phyloP scores from a whole-genome alignment of 2,329 filamentous ascomycete genomes.

The Achaetomium macrosporum region DNA sequence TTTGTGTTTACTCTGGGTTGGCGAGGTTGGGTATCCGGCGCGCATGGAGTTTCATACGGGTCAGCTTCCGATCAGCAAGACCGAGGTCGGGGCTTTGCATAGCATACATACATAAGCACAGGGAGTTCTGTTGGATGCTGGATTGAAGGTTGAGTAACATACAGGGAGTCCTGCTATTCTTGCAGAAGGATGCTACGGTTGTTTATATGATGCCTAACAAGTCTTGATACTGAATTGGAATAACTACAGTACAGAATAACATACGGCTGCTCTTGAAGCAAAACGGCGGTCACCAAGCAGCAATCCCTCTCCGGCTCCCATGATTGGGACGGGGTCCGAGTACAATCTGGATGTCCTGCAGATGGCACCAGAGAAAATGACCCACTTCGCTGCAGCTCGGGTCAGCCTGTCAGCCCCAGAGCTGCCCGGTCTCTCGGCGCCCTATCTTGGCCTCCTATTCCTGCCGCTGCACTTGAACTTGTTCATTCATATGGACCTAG shows the following conservation, averaged over 20 bases:
- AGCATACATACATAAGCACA: neutral
- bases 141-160: neutral
- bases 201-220: no score
- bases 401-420: neutral
- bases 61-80: neutral
- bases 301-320: no score
- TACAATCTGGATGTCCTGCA: neutral
- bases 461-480: no score
- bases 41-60: slow-evolving; percentile 1
- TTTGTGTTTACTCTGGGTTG: slow-evolving; percentile 3
- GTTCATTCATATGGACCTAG: no score
- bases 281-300: no score
- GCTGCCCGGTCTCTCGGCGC: slow-evolving; percentile 7
- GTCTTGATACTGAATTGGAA: no score
- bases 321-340: neutral
- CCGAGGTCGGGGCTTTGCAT: slow-evolving; percentile 2
- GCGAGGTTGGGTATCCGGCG: slow-evolving; percentile 7
- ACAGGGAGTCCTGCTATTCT: no score
- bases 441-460: slow-evolving; percentile 1
- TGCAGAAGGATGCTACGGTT: no score
- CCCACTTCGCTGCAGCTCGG: slow-evolving; percentile 12
- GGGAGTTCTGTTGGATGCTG: neutral
- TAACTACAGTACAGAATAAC: no score
- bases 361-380: neutral
- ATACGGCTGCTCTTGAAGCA: no score